These are phyloP conservation scores for Komagataella pastoris DNA, from an alignment of 805 yeast genomes.

Conservation along the genomic window DNA sequence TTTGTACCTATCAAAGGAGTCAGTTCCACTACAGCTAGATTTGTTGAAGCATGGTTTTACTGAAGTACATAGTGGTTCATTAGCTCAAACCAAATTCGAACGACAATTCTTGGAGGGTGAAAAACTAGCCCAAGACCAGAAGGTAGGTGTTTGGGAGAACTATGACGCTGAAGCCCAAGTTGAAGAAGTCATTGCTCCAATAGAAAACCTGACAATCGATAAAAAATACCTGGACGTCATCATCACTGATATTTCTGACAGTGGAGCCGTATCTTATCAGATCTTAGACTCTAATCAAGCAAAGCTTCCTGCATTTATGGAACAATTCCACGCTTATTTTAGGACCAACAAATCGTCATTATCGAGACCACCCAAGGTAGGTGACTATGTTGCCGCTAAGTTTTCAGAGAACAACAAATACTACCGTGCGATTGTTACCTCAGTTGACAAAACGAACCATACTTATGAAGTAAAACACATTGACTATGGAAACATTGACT, in stretches of 20 bases:
- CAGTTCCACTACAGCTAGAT: slow-evolving; percentile 41
- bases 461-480: slow-evolving; percentile 39
- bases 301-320: slow-evolving; percentile 29
- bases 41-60: slow-evolving; percentile 54
- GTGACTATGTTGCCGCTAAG: slow-evolving; percentile 43
- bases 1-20: slow-evolving; percentile 36
- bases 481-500: slow-evolving; percentile 46
- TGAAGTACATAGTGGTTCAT: slow-evolving; percentile 51
- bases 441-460: slow-evolving; percentile 27
- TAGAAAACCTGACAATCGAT: slow-evolving; percentile 13
- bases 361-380: slow-evolving; percentile 28
- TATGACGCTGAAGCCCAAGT: slow-evolving; percentile 19
- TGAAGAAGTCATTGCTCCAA: slow-evolving; percentile 6
- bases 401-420: slow-evolving; percentile 37
- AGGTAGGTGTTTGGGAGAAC: slow-evolving; percentile 56
- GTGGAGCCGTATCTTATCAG: slow-evolving; percentile 34
- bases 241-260: slow-evolving; percentile 31
- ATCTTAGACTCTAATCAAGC: slow-evolving; percentile 22
- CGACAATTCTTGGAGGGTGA: slow-evolving; percentile 48
- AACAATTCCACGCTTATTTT: slow-evolving; percentile 31
- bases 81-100: slow-evolving; percentile 40
- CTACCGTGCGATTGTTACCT: slow-evolving; percentile 43
- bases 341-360: slow-evolving; percentile 21
- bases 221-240: slow-evolving; percentile 35
- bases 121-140: slow-evolving; percentile 37